Evolutionary conservation across 2,329 filamentous ascomycete genomes (phyloP), one percentile per base, ranked within the genome.

Genomic region (Colletotrichum sidae): DNA sequence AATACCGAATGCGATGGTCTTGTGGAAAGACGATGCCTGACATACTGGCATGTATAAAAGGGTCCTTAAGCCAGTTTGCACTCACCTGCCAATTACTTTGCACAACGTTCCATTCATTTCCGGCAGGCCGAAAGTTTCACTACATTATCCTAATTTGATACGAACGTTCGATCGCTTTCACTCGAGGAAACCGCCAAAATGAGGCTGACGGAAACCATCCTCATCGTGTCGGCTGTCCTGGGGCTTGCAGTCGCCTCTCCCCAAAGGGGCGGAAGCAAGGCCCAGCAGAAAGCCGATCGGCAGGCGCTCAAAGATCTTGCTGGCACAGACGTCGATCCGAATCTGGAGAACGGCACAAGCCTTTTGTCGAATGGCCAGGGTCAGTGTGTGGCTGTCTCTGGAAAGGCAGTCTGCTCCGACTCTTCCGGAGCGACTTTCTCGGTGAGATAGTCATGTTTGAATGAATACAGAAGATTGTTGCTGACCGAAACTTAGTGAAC

Each of bases 391-490:
- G 60, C 60, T 13, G 60, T 64, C 6, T 64, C 60, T 15, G 49
- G 55, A 12, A 59, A 38, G 44, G 55, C 60, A 8, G 60, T 64
- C 7, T 64, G 60, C 37, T 59, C 60, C 12, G 55, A 64, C 38
- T 15, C 49, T 3, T 49, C 42, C 2, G 55, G 60, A 12, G 60
- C 60, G 25, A 60, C 55, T 6, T 15, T 60, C 8, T 11, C 17
- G 44, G 49, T 64, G 25, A 5, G 25, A 25, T 8, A 42, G 60
- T 59, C 13, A 9, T 10, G 17, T 25, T 4, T 6, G 12, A 11
- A 10, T 17, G 25, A 2, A 39, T 51, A 9, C 12, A 17, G 15
- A 5, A 8, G 4, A 51, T n/a, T 25, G 7, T 10, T 39, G n/a
- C 42, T 55, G n/a, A 55, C 42, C 25, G 25, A 25, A 5, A 25